Percentiles rank a stretch among this genome's conserved stretches.
Evolutionary conservation across 2,329 filamentous ascomycete genomes (phyloP).

Genomic region (Fusarium setosum): DNA sequence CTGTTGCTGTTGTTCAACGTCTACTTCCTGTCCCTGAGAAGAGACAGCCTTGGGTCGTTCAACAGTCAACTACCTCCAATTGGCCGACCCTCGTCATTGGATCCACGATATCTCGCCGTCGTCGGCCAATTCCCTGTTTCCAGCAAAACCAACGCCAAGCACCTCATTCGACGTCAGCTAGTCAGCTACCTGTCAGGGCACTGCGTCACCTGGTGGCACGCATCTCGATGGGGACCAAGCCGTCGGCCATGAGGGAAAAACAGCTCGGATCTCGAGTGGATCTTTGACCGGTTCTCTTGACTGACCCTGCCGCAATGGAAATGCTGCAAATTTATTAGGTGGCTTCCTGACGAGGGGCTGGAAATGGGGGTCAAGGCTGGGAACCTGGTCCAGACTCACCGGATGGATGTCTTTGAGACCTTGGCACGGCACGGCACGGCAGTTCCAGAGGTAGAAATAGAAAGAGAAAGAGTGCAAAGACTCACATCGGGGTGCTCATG

Average conservation of each 20-base stretch:
- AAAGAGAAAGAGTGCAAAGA: slow-evolving; percentile 21
- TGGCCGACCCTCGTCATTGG: slow-evolving; percentile 6
- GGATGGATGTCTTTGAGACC: slow-evolving; percentile 10
- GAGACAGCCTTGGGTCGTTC: slow-evolving; percentile 11
- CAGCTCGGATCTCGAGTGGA: background rate
- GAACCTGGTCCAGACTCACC: slow-evolving; percentile 16
- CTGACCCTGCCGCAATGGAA: slow-evolving; percentile 22
- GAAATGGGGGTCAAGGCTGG: slow-evolving; percentile 26
- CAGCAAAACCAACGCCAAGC: slow-evolving; percentile 26
- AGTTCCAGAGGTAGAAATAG: slow-evolving; percentile 17
- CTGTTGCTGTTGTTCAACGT: slow-evolving; percentile 8
- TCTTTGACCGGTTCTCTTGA: slow-evolving; percentile 6
- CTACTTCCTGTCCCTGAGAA: background rate
- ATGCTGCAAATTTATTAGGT: slow-evolving; percentile 40
- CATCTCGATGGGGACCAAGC: slow-evolving; percentile 5
- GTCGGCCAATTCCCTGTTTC: slow-evolving; percentile 34
- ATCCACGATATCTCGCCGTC: slow-evolving; percentile 27
- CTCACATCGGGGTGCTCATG: slow-evolving; percentile 7
- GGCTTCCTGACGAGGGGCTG: slow-evolving; percentile 42
- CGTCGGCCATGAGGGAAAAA: background rate
- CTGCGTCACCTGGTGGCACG: slow-evolving; percentile 16
- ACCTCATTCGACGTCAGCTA: slow-evolving; percentile 30
- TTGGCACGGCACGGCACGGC: slow-evolving; percentile 9
- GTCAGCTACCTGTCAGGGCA: slow-evolving; percentile 9
- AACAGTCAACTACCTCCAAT: slow-evolving; percentile 12